phyloP scores from a whole-genome alignment of 2,329 filamentous ascomycete genomes.

The Trichoderma polysporum region DNA sequence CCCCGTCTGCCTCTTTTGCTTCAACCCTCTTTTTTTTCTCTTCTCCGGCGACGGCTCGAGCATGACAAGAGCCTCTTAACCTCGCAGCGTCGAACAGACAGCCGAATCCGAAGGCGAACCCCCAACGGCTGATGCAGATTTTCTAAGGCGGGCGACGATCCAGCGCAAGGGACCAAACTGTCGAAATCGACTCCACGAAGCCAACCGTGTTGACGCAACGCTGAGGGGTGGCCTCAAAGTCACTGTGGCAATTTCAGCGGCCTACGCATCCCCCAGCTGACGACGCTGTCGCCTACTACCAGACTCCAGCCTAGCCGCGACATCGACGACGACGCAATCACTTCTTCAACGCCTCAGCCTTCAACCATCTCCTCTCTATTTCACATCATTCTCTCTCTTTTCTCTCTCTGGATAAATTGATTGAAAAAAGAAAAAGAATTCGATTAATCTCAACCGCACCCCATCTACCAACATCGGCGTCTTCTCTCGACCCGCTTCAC shows the following conservation, averaged over 20 bases:
- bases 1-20: constrained; percentile 11
- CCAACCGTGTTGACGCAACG: constrained; percentile 3
- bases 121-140: not conserved
- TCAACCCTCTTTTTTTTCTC: constrained; percentile 1
- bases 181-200: not conserved
- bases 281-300: constrained; percentile 29
- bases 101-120: constrained; percentile 3
- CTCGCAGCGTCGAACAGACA: not conserved
- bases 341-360: not conserved
- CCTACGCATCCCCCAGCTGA: constrained; percentile 32
- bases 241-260: constrained; percentile 25
- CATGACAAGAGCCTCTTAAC: constrained; percentile 5
- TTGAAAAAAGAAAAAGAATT: not conserved
- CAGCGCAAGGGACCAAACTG: not conserved
- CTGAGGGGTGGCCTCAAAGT: constrained; percentile 21
- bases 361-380: not conserved
- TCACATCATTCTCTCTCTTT: not conserved
- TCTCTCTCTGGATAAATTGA: not conserved
- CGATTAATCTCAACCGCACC: not conserved
- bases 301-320: constrained; percentile 16
- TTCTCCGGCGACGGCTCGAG: constrained; percentile 6
- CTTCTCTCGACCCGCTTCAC: constrained; percentile 8
- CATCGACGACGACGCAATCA: constrained; percentile 18
- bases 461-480: not conserved
- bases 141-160: not conserved